Conservation (phyloP, 331 rosid species). For the Malus hybrid region DNA sequence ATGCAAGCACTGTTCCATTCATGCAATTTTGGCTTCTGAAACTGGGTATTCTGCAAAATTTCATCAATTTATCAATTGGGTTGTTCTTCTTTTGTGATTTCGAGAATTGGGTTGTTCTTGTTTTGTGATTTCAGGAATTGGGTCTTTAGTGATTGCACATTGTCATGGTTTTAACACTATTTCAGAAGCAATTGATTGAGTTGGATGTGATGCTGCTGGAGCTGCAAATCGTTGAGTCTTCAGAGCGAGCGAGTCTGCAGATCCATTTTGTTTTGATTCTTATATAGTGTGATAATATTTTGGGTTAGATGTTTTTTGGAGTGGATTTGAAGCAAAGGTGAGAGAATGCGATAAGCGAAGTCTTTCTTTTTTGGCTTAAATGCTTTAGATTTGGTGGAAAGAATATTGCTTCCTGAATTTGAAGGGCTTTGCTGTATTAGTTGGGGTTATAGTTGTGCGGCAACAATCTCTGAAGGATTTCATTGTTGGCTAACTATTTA, state of each 20-base stretch:
- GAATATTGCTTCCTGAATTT: conserved; percentile 10
- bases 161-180: background rate
- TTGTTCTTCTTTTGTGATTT: background rate
- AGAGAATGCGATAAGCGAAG: conserved; percentile 22
- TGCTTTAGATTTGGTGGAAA: conserved; percentile 15
- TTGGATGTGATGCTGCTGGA: conserved; percentile 2
- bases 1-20: conserved; percentile 46
- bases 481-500: conserved; percentile 5
- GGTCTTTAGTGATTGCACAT: background rate
- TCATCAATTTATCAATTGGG: background rate
- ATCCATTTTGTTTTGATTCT: background rate
- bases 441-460: conserved; percentile 14
- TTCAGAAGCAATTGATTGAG: conserved; percentile 9
- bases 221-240: background rate
- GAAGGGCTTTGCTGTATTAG: conserved; percentile 14
- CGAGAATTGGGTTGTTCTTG: background rate
- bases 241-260: background rate
- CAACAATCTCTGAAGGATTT: background rate
- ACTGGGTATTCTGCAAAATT: background rate
- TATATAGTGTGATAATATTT: background rate
- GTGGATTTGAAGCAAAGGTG: conserved; percentile 39
- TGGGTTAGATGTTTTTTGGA: conserved; percentile 20
- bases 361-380: background rate
- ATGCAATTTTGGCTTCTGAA: conserved; percentile 1
- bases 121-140: too few relatives aligned